Evolutionary conservation across 768 basidiomycete species (phyloP), one percentile per base, ranked within the genome.

Genomic region (Artomyces pyxidatus): DNA sequence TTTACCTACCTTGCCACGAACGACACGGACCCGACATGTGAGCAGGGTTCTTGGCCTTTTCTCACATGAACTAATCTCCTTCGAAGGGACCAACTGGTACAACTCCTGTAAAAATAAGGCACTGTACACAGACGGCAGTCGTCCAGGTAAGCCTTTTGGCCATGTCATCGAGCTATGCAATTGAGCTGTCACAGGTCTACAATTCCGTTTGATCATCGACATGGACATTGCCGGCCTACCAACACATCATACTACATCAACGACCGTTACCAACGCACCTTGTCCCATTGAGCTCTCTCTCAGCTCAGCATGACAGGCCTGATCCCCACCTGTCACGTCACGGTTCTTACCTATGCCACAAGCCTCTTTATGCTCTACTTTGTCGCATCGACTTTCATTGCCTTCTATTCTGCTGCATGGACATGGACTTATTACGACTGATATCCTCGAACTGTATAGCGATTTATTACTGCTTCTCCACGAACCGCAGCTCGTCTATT

Each of bases 1-100:
- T 94, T 95, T 66, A 80, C 83, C 0, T 96, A 95, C 63, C 55
- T 80, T 11, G 89, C 84, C 0, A 70, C 77, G 10, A 96, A 97
- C 61, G 73, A 77, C 39, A 78, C 83, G 4, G 93, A 97, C 65
- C 70, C 74, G 29, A 95, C 93, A 19, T 97, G 92, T 90, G 56
- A 58, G 75, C 61, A 29, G 35, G 27, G 45, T 53, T 41, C 44
- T 49, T 38, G 10, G 50, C 27, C 11, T 30, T 52, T 22, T 44
- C 50, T 27, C n/a, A 48, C 23, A 12, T 28, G 49, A 19, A 55
- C 45, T 47, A 14, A 57, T 44, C 12, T 6, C 41, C 35, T 42
- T 49, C 29, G 0, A 47, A 88, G 85, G 83, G 86, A 61, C 62
- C 6, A 80, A 78, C 47, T 88, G 85, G 80, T 86, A 92, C 62